Conservation (phyloP, 140 eudicot genomes). For the Erigeron philadelphicus region DNA sequence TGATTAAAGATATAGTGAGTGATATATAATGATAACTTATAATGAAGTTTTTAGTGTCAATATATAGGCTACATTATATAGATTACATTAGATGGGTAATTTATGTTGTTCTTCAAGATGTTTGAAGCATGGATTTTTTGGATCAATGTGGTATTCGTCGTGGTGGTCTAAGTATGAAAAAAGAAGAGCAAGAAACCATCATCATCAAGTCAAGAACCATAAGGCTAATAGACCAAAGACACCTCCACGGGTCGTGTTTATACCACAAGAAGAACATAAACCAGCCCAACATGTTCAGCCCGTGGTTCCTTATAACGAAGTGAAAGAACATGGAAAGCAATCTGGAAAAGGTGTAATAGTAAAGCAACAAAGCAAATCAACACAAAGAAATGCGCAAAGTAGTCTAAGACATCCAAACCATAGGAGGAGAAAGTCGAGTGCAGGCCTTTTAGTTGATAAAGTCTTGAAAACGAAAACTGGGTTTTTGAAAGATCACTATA, state of each 20-base stretch:
- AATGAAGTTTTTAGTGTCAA: background rate
- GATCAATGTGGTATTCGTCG: slow-evolving; percentile 32
- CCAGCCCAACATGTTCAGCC: slow-evolving; percentile 21
- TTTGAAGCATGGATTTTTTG: slow-evolving; percentile 41
- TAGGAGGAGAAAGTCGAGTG: slow-evolving; percentile 25
- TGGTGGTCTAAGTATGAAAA: slow-evolving; percentile 43
- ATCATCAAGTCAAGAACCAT: slow-evolving; percentile 19
- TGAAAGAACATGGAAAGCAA: slow-evolving; percentile 2
- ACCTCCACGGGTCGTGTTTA: slow-evolving; percentile 52
- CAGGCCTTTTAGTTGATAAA: slow-evolving; percentile 28
- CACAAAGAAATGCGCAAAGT: slow-evolving; percentile 18
- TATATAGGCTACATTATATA: background rate
- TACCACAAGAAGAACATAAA: slow-evolving; percentile 35
- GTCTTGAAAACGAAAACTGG: slow-evolving; percentile 31
- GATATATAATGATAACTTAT: background rate
- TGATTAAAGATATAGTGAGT: no score
- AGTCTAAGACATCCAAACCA: slow-evolving; percentile 12
- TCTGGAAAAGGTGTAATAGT: slow-evolving; percentile 27
- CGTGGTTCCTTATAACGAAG: background rate
- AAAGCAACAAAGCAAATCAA: slow-evolving; percentile 38
- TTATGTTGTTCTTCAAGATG: slow-evolving; percentile 47
- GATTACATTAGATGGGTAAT: slow-evolving; percentile 56
- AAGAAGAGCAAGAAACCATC: slow-evolving; percentile 25
- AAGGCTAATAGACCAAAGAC: slow-evolving; percentile 30
- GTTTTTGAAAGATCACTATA: slow-evolving; percentile 24